Evolutionary conservation across 495 filamentous ascomycete genomes (phyloP), one percentile per base, ranked within the genome.

Genomic region (Tetracladium setigerum): DNA sequence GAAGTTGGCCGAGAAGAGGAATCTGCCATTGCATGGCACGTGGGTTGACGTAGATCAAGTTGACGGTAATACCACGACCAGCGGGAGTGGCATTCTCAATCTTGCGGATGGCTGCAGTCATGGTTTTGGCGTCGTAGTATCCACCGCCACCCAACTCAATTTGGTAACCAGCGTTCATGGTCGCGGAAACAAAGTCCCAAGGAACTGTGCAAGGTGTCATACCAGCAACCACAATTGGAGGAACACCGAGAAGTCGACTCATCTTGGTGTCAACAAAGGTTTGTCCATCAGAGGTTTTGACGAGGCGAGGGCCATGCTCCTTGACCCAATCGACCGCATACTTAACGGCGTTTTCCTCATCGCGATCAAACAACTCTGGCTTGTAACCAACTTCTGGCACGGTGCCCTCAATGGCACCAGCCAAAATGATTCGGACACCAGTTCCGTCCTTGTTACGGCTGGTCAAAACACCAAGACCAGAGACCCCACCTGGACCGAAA

Each of bases 251-350:
- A 16, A 95, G 70, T 55, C 90, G 75, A 68, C 89, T 95, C 87
- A 98, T 95, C 76, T 95, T 95, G 35, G 92, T 98, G 67, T 96
- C 89, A 22, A 98, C 92, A 47, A 84, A 95, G 0, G 84, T 94
- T 59, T 84, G 78, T 17, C 92, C 92, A 39, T 74, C 74, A 6
- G 89, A 88, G 16, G 87, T 95, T 69, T 86, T 88, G 54, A 90
- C 79, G 35, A 98, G 76, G 41, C 79, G 81, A 2, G 92, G 92
- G 14, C 92, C 88, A 61, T 92, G 84, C 61, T 96, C 89, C 63
- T 92, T 91, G 36, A 97, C 89, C 92, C 92, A 99, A 63, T 99
- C 87, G n/a, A 88, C 81, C 22, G 94, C 92, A 63, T 84, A 97
- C 63, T 89, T 94, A 53, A 99, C 87, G 2, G 92, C 88, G 53